phyloP scores from a whole-genome alignment of 2,329 filamentous ascomycete species.

The Polytolypa hystricis region DNA sequence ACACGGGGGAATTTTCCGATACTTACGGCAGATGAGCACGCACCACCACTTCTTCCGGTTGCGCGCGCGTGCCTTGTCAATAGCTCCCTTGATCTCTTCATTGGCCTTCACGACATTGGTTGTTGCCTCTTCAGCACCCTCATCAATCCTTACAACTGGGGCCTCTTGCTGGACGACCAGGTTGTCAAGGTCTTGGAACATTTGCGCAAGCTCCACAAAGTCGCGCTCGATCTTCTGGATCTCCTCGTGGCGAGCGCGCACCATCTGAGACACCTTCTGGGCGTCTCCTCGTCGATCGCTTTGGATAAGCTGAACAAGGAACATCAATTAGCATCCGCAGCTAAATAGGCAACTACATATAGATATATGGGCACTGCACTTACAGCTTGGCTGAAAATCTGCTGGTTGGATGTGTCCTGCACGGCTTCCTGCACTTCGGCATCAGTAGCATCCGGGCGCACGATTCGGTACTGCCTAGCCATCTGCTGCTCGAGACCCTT shows the following conservation, averaged over 20 bases:
- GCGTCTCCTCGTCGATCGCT: constrained; percentile 73
- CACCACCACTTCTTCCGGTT: constrained; percentile 97
- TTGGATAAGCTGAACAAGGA: constrained; percentile 51
- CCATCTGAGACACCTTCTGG: constrained; percentile 64
- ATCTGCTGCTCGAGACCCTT: constrained; percentile 73
- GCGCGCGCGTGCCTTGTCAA: constrained; percentile 66
- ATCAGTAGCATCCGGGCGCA: constrained; percentile 68
- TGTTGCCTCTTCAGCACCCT: constrained; percentile 74
- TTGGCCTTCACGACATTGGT: constrained; percentile 79
- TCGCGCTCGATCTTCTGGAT: constrained; percentile 88
- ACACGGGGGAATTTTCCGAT: neutral
- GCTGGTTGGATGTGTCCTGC: constrained; percentile 55
- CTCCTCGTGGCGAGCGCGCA: constrained; percentile 71
- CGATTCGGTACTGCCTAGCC: constrained; percentile 82
- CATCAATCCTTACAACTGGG: constrained; percentile 68
- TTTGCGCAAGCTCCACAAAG: constrained; percentile 73
- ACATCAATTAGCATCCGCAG: neutral
- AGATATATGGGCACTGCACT: constrained; percentile 11
- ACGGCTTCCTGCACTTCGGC: constrained; percentile 68
- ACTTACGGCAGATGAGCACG: constrained; percentile 59
- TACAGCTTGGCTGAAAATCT: constrained; percentile 76
- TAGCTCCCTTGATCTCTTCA: constrained; percentile 68
- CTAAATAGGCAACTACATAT: neutral
- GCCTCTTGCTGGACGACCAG: constrained; percentile 79
- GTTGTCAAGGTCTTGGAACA: constrained; percentile 83